Conservation (phyloP, 2,329 filamentous ascomycete species). For the Acrodontium crateriforme region DNA sequence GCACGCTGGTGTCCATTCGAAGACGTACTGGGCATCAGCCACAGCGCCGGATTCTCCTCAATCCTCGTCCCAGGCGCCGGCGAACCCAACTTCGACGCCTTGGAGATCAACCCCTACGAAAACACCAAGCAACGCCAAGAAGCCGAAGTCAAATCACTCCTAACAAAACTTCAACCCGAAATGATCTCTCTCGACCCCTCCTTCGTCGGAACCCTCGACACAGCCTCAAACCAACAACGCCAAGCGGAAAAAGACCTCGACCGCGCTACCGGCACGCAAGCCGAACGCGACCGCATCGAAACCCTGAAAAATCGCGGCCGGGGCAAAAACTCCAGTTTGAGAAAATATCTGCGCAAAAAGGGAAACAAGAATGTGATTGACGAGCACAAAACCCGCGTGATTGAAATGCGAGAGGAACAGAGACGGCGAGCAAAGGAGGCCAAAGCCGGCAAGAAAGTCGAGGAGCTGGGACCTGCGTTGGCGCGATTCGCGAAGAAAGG, state of each 20-base stretch:
- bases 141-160: constrained; percentile 70
- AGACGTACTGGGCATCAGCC: constrained; percentile 75
- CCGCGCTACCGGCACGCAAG: constrained; percentile 34
- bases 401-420: constrained; percentile 60
- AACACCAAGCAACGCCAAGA: constrained; percentile 86
- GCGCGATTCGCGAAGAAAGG: constrained; percentile 68
- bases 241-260: constrained; percentile 70
- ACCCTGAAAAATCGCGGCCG: constrained; percentile 62
- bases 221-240: constrained; percentile 63
- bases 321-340: constrained; percentile 78
- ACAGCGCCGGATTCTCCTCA: constrained; percentile 75
- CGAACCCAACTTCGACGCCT: constrained; percentile 87
- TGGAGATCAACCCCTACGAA: constrained; percentile 93
- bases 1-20: constrained; percentile 91
- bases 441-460: constrained; percentile 53
- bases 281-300: constrained; percentile 42
- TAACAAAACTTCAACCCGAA: constrained; percentile 90
- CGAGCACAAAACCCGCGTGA: constrained; percentile 76
- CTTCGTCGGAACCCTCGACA: constrained; percentile 77
- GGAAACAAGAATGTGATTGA: constrained; percentile 88
- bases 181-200: constrained; percentile 95
- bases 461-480: constrained; percentile 72
- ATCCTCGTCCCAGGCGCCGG: constrained; percentile 89
- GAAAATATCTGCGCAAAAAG: constrained; percentile 84
- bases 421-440: constrained; percentile 56